Evolutionary conservation across 192 early-diverging fungal genomes (phyloP).

Genomic region (Cladochytrium replicatum): DNA sequence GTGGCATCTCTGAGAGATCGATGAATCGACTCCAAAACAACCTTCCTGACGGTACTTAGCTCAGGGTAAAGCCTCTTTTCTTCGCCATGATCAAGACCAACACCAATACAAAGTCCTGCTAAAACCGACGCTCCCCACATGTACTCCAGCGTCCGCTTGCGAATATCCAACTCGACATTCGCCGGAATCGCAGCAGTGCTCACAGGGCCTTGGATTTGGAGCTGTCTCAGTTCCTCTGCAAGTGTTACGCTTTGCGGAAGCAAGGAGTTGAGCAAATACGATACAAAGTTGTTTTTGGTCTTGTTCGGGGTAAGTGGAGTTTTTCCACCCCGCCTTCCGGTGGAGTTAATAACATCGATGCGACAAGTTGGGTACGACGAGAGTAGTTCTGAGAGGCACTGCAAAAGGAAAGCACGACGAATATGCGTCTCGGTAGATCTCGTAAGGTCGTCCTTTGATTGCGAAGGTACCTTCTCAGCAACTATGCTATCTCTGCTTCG

Average conservation of each 20-base stretch:
- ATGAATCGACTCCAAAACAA: constrained; percentile 57
- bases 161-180: too few species aligned
- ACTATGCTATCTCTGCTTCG: not conserved
- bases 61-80: constrained; percentile 46
- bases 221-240: too few species aligned
- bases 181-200: too few species aligned
- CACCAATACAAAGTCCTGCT: constrained; percentile 26
- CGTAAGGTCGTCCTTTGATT: not conserved
- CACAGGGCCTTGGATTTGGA: too few species aligned
- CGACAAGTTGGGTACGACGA: constrained; percentile 76
- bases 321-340: constrained; percentile 35
- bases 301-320: constrained; percentile 24
- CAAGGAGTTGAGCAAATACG: constrained; percentile 56
- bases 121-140: constrained; percentile 24
- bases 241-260: constrained; percentile 43
- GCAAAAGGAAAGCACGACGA: constrained; percentile 68
- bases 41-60: constrained; percentile 47
- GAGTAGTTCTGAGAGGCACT: constrained; percentile 76
- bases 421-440: constrained; percentile 22
- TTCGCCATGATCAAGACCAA: constrained; percentile 18
- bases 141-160: constrained; percentile 22
- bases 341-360: constrained; percentile 52
- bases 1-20: constrained; percentile 55
- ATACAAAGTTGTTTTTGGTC: constrained; percentile 39
- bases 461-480: not conserved